These are phyloP conservation scores for Ogataea nakhonphanomensis DNA, from an alignment of 805 yeast species.

Conservation along the genomic window DNA sequence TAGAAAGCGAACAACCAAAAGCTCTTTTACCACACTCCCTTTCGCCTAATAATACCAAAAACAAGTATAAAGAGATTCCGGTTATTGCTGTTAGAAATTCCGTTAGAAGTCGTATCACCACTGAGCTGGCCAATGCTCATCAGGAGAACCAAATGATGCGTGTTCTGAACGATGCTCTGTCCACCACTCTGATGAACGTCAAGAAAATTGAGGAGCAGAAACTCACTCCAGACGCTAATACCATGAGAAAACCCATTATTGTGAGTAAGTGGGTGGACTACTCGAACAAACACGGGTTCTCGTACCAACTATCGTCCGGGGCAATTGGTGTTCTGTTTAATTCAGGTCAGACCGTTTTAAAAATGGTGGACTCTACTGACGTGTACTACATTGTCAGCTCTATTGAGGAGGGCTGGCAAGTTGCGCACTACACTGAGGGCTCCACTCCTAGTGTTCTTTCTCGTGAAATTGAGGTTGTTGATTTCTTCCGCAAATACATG, in stretches of 20 bases:
- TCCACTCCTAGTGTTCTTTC: constrained; percentile 47
- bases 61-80: constrained; percentile 72
- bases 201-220: constrained; percentile 27
- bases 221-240: constrained; percentile 10
- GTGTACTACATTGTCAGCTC: constrained; percentile 61
- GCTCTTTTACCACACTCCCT: constrained; percentile 80
- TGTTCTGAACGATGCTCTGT: constrained; percentile 27
- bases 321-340: constrained; percentile 88
- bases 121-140: constrained; percentile 28
- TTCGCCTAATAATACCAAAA: constrained; percentile 89
- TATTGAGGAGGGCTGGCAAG: constrained; percentile 50
- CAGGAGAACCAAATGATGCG: constrained; percentile 29
- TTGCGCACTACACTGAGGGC: constrained; percentile 42
- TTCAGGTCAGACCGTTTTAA: constrained; percentile 77
- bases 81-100: constrained; percentile 25
- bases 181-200: constrained; percentile 28
- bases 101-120: constrained; percentile 26
- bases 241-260: constrained; percentile 53
- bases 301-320: constrained; percentile 87
- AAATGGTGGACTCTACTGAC: constrained; percentile 59
- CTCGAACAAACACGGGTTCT: constrained; percentile 91
- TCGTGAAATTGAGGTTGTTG: constrained; percentile 79
- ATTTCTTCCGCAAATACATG: constrained; percentile 90
- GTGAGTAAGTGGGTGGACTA: constrained; percentile 98
- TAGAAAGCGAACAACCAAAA: constrained; percentile 64